A percentile compares a stretch with the other conserved stretches of the same genome.
Conservation (phyloP, 2,329 filamentous ascomycete genomes). For the Talaromyces sp. region DNA sequence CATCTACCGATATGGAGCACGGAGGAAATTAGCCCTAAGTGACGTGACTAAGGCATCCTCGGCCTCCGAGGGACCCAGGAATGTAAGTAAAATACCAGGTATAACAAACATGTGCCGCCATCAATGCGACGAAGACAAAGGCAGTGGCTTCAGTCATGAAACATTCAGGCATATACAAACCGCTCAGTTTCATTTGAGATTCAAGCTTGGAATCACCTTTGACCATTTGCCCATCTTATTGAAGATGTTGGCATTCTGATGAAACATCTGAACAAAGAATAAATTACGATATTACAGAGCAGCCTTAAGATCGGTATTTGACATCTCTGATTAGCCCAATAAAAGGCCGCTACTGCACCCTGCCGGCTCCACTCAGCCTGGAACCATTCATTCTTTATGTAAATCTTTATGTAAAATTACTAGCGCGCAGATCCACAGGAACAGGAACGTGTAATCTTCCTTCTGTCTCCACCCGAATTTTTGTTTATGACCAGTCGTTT, state of each 20-base stretch:
- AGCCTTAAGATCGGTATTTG: not conserved
- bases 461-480: not conserved
- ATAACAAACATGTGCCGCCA: not conserved
- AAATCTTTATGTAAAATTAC: not conserved
- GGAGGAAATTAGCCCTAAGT: not conserved
- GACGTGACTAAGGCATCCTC: slow-evolving; percentile 5
- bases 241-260: not conserved
- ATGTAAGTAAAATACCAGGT: slow-evolving; percentile 1
- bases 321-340: not conserved
- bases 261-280: not conserved
- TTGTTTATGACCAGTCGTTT: slow-evolving; percentile 1
- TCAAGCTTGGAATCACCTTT: not conserved
- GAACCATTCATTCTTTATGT: not conserved
- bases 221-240: not conserved
- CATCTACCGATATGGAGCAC: too few relatives aligned
- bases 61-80: slow-evolving; percentile 8
- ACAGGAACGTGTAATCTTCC: not conserved
- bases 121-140: not conserved
- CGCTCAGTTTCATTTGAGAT: not conserved
- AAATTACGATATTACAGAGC: not conserved
- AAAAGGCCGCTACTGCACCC: not conserved
- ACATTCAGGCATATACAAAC: too few relatives aligned
- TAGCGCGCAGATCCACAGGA: not conserved
- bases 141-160: too few relatives aligned
- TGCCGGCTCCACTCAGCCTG: not conserved